A percentile compares a stretch with the other conserved stretches of the same genome.
Conservation (phyloP, 192 early-diverging fungal genomes). For the Rhizophagus sp. region DNA sequence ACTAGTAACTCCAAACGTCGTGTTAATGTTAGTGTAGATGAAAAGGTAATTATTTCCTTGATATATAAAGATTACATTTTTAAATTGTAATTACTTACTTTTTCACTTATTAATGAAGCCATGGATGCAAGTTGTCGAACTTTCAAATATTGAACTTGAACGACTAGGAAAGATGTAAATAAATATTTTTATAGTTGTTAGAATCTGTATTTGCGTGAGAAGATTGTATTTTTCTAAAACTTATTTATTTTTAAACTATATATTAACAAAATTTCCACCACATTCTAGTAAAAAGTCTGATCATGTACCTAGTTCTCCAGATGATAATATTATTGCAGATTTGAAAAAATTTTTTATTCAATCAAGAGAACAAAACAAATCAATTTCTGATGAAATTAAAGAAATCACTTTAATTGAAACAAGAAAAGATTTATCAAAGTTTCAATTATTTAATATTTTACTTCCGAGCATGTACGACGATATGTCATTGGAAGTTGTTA, state of each 20-base stretch:
- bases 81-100: not conserved
- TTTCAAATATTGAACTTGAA: constrained; percentile 60
- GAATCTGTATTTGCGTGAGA: not conserved
- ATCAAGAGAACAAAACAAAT: constrained; percentile 35
- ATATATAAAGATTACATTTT: not conserved
- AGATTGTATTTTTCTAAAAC: too few species aligned
- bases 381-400: constrained; percentile 64
- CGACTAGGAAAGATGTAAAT: constrained; percentile 38
- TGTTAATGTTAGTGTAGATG: not conserved
- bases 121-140: constrained; percentile 63
- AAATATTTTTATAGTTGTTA: not conserved
- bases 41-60: not conserved
- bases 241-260: not conserved
- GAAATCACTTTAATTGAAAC: constrained; percentile 85
- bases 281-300: constrained; percentile 29
- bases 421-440: constrained; percentile 78
- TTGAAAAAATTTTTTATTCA: constrained; percentile 53
- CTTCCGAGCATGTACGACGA: constrained; percentile 63
- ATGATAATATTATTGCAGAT: constrained; percentile 53
- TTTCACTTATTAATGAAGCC: constrained; percentile 48
- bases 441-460: constrained; percentile 70
- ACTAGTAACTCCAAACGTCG: not conserved
- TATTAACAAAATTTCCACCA: not conserved
- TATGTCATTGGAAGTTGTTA: constrained; percentile 38
- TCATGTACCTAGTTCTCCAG: constrained; percentile 21